Evolutionary conservation across 495 filamentous ascomycete species (phyloP).

Genomic region (Annulohypoxylon bovei): DNA sequence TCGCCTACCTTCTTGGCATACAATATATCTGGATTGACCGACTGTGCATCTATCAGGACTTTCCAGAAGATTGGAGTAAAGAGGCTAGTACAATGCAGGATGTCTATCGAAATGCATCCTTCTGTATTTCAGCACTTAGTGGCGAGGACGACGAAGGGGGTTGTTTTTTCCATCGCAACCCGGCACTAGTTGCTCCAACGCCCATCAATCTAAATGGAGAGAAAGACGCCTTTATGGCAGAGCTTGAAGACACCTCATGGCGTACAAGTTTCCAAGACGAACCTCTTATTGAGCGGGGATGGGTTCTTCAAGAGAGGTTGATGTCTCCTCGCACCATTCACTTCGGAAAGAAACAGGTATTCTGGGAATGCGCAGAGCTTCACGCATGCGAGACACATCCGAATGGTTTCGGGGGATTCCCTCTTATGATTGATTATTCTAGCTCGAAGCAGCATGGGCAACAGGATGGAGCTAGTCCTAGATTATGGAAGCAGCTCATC

Average conservation of each 20-base stretch:
- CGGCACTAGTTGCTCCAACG: constrained; percentile 2
- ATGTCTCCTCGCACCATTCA: constrained; percentile 21
- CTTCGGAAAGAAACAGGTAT: constrained; percentile 13
- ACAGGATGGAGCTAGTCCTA: neutral
- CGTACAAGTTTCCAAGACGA: neutral
- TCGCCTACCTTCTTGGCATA: neutral
- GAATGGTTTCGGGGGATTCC: neutral
- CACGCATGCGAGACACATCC: constrained; percentile 18
- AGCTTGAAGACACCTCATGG: constrained; percentile 10
- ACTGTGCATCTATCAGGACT: constrained; percentile 15
- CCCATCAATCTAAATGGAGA: neutral
- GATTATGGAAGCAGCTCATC: constrained; percentile 12
- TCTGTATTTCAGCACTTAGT: constrained; percentile 13
- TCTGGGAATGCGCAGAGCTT: constrained; percentile 30
- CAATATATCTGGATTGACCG: constrained; percentile 11
- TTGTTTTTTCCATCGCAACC: neutral
- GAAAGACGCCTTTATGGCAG: neutral
- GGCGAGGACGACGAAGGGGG: constrained; percentile 14
- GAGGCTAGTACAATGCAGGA: constrained; percentile 14
- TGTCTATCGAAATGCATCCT: constrained; percentile 13
- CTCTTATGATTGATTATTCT: no score
- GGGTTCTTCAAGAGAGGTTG: constrained; percentile 15
- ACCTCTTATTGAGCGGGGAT: neutral
- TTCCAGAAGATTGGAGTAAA: constrained; percentile 7
- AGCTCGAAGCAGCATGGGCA: no score